A percentile compares a stretch with the other conserved stretches of the same genome.
Conservation (phyloP, 2,329 filamentous ascomycete genomes). For the Chaetomiaceae sp. region DNA sequence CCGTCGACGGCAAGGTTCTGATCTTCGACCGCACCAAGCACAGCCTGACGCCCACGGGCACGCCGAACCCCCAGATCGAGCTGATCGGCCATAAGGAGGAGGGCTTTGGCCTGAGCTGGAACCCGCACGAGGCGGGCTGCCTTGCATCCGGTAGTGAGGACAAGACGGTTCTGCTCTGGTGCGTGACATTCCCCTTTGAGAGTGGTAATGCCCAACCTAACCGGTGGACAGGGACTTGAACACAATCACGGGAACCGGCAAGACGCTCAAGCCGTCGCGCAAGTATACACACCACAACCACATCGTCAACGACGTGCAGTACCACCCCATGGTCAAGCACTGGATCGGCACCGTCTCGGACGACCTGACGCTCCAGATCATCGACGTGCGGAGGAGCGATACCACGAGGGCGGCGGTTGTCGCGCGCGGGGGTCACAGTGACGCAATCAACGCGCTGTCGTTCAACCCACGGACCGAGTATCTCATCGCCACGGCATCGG, state of each 20-base stretch:
- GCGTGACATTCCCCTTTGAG: slow-evolving; percentile 28
- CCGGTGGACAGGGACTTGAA: slow-evolving; percentile 64
- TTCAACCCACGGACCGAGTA: slow-evolving; percentile 93
- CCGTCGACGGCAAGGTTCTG: slow-evolving; percentile 79
- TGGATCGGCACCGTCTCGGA: slow-evolving; percentile 93
- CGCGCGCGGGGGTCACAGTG: slow-evolving; percentile 70
- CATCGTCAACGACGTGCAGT: slow-evolving; percentile 95
- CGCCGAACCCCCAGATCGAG: slow-evolving; percentile 75
- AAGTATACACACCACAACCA: slow-evolving; percentile 84
- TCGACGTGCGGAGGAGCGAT: slow-evolving; percentile 71
- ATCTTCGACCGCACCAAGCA: slow-evolving; percentile 97
- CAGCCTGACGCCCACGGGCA: slow-evolving; percentile 67
- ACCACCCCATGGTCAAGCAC: slow-evolving; percentile 79
- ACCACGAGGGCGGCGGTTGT: slow-evolving; percentile 64
- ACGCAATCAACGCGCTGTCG: slow-evolving; percentile 92
- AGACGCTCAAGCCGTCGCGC: slow-evolving; percentile 63
- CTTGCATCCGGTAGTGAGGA: slow-evolving; percentile 91
- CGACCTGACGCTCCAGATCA: slow-evolving; percentile 85
- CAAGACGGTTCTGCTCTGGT: slow-evolving; percentile 87
- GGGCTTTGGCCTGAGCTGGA: slow-evolving; percentile 93
- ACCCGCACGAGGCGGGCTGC: slow-evolving; percentile 72
- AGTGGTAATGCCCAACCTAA: not conserved
- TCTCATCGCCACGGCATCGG: slow-evolving; percentile 85
- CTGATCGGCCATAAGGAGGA: slow-evolving; percentile 81
- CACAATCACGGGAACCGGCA: slow-evolving; percentile 57